Conservation (phyloP, 2,329 filamentous ascomycete species). For the Alternaria atra region DNA sequence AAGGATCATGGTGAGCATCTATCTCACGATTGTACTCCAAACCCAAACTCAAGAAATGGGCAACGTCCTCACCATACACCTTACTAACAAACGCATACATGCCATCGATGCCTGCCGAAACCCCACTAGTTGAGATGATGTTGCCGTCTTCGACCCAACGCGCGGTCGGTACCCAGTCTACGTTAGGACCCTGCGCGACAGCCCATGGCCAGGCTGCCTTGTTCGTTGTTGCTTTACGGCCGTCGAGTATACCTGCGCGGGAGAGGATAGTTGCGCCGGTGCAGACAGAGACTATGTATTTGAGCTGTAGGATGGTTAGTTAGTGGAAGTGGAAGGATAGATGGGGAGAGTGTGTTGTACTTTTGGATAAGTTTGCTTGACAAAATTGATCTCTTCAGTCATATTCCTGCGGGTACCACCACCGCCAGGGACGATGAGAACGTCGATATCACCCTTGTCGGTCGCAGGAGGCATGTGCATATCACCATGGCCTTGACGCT, state of each 20-base stretch:
- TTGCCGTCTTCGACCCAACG: slow-evolving; percentile 73
- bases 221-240: slow-evolving; percentile 70
- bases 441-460: slow-evolving; percentile 58
- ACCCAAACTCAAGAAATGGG: slow-evolving; percentile 56
- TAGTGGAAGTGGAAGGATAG: not conserved
- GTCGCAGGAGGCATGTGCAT: not conserved
- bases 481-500: not conserved
- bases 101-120: slow-evolving; percentile 69
- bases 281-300: slow-evolving; percentile 71
- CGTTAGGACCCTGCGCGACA: slow-evolving; percentile 58
- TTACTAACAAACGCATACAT: slow-evolving; percentile 64
- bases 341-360: slow-evolving; percentile 38
- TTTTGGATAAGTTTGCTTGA: slow-evolving; percentile 58
- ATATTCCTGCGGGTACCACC: slow-evolving; percentile 54
- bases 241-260: slow-evolving; percentile 67
- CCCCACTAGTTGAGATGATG: slow-evolving; percentile 70
- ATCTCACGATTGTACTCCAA: slow-evolving; percentile 66
- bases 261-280: slow-evolving; percentile 69
- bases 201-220: slow-evolving; percentile 64
- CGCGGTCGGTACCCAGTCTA: slow-evolving; percentile 63
- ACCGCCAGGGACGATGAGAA: slow-evolving; percentile 72
- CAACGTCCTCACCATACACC: slow-evolving; percentile 63
- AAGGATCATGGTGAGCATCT: slow-evolving; percentile 63
- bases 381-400: slow-evolving; percentile 57
- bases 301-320: slow-evolving; percentile 16